A percentile compares a stretch with the other conserved stretches of the same genome.
Evolutionary conservation across 768 basidiomycete species (phyloP).

Genomic region (Rhodotorula toruloides): DNA sequence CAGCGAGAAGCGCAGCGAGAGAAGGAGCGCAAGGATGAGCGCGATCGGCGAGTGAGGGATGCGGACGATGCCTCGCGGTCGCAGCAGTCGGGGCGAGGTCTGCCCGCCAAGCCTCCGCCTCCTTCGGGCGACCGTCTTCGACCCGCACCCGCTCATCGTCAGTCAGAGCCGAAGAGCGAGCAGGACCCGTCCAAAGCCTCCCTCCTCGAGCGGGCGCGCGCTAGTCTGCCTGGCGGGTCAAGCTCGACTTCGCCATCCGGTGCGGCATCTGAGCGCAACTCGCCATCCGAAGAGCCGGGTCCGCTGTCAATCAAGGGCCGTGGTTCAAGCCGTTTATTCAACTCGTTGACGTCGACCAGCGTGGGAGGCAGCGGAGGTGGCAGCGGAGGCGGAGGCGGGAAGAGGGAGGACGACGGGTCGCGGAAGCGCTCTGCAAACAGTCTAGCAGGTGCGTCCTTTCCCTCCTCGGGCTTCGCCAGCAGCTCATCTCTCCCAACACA

Average conservation of each 20-base stretch:
- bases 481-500: not conserved
- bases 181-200: too few relatives aligned
- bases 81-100: constrained; percentile 2
- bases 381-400: not conserved
- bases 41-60: not conserved
- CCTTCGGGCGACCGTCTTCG: not conserved
- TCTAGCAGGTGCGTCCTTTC: not conserved
- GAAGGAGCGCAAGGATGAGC: constrained; percentile 10
- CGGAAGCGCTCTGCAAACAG: not conserved
- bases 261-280: not conserved
- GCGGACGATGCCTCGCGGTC: not conserved
- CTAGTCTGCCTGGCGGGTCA: not conserved
- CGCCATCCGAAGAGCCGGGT: not conserved
- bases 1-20: constrained; percentile 20
- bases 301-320: constrained; percentile 3
- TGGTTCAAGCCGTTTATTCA: not conserved
- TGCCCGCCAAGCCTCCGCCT: constrained; percentile 6
- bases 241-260: not conserved
- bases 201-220: not conserved
- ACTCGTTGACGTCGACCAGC: not conserved
- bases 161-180: not conserved
- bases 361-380: not conserved
- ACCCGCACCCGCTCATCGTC: not conserved
- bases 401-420: not conserved
- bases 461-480: not conserved